Conservation (phyloP, 129 eudicot genomes). For the Helichrysum umbraculigerum region DNA sequence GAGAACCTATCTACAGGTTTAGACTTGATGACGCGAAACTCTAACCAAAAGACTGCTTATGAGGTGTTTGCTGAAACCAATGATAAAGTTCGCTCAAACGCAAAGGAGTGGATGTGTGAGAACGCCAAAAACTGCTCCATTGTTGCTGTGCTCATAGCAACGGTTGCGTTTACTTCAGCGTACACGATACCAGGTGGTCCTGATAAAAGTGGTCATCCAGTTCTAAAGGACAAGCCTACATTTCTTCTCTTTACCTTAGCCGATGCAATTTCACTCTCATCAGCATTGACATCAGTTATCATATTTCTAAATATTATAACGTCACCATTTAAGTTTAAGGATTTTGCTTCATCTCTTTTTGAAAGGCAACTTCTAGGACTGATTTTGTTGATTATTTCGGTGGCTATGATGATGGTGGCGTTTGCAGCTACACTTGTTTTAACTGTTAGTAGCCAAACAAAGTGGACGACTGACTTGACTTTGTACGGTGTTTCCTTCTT, state of each 20-base stretch:
- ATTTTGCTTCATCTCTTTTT: constrained; percentile 33
- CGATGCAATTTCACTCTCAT: constrained; percentile 40
- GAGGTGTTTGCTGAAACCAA: constrained; percentile 35
- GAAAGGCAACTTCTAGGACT: constrained; percentile 30
- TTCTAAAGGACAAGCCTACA: constrained; percentile 22
- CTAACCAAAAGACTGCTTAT: constrained; percentile 25
- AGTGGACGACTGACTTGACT: constrained; percentile 31
- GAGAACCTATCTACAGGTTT: constrained; percentile 13
- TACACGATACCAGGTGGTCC: constrained; percentile 47
- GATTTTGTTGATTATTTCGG: constrained; percentile 32
- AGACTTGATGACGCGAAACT: constrained; percentile 20
- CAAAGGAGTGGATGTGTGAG: constrained; percentile 43
- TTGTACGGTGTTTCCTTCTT: constrained; percentile 38
- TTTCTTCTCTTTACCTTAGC: constrained; percentile 36
- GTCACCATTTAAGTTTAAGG: constrained; percentile 31
- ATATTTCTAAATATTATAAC: constrained; percentile 37
- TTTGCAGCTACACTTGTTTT: constrained; percentile 47
- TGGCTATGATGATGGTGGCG: constrained; percentile 50
- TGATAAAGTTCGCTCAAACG: constrained; percentile 18
- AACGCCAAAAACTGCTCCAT: constrained; percentile 49
- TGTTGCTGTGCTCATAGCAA: constrained; percentile 50
- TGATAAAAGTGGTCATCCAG: constrained; percentile 27
- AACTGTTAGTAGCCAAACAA: constrained; percentile 17
- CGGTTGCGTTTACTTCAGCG: constrained; percentile 54
- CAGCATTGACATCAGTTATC: constrained; percentile 37